These are phyloP conservation scores for Yamadazyma trypodendri DNA, from an alignment of 1,139 yeast species.

Conservation along the genomic window DNA sequence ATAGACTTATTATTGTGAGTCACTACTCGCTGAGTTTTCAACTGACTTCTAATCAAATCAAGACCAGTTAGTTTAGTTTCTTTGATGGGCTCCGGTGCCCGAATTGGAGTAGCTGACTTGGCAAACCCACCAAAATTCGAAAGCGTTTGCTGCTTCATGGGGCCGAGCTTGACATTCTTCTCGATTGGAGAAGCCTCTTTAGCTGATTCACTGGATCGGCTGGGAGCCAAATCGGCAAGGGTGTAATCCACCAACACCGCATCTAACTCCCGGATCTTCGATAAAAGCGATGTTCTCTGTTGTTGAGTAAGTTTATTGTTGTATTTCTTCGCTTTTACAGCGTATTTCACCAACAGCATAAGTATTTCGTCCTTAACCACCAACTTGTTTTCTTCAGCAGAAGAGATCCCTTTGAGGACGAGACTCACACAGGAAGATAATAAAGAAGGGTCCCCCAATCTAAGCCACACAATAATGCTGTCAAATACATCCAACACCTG, in stretches of 20 bases:
- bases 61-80: conserved; percentile 34
- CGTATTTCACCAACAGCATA: conserved; percentile 56
- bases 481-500: conserved; percentile 52
- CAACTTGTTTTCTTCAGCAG: conserved; percentile 55
- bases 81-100: conserved; percentile 31
- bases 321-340: conserved; percentile 61
- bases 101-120: conserved; percentile 28
- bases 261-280: conserved; percentile 58
- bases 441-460: conserved; percentile 75
- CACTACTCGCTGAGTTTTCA: conserved; percentile 24
- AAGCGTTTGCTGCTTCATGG: conserved; percentile 45
- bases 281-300: conserved; percentile 57
- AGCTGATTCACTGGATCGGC: conserved; percentile 8
- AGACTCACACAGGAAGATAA: conserved; percentile 72
- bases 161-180: too few species aligned
- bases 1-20: conserved; percentile 14
- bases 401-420: conserved; percentile 63
- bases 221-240: conserved; percentile 41
- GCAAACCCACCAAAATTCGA: conserved; percentile 46
- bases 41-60: conserved; percentile 41
- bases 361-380: conserved; percentile 50
- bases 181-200: conserved; percentile 5
- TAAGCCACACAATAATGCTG: conserved; percentile 72
- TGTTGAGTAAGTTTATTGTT: conserved; percentile 62
- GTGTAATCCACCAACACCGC: conserved; percentile 50